Conservation (phyloP, 2,329 filamentous ascomycete species). For the Sclerotinia borealis region DNA sequence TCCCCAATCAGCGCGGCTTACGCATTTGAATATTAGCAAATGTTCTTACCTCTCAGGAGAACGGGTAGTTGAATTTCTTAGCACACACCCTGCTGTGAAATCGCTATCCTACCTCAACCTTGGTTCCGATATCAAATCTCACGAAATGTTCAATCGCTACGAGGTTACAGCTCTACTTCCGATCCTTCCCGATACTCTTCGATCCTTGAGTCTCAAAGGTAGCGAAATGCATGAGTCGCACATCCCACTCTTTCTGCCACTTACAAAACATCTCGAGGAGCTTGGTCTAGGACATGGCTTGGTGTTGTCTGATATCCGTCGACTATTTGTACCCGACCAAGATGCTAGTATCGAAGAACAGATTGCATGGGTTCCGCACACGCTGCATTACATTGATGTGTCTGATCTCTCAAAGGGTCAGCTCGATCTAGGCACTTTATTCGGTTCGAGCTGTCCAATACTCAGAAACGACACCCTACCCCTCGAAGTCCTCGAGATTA, state of each 20-base stretch:
- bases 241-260: slow-evolving; percentile 54
- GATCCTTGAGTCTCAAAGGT: slow-evolving; percentile 70
- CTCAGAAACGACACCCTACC: slow-evolving; percentile 57
- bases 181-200: slow-evolving; percentile 58
- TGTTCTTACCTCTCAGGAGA: slow-evolving; percentile 64
- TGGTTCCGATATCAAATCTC: slow-evolving; percentile 63
- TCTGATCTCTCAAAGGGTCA: slow-evolving; percentile 60
- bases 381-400: slow-evolving; percentile 70
- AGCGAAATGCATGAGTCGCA: slow-evolving; percentile 63
- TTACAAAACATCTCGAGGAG: slow-evolving; percentile 71
- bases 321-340: slow-evolving; percentile 25
- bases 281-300: slow-evolving; percentile 66
- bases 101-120: slow-evolving; percentile 68
- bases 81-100: slow-evolving; percentile 62
- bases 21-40: slow-evolving; percentile 72
- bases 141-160: slow-evolving; percentile 61
- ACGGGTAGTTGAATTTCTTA: slow-evolving; percentile 63
- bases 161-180: slow-evolving; percentile 62
- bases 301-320: slow-evolving; percentile 52
- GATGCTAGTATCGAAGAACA: slow-evolving; percentile 32
- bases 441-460: slow-evolving; percentile 47
- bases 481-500: slow-evolving; percentile 70
- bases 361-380: slow-evolving; percentile 47
- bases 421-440: slow-evolving; percentile 51
- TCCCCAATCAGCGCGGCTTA: slow-evolving; percentile 64